Evolutionary conservation across 1,139 yeast species (phyloP).

Genomic region (Saccharomyces hybrid): DNA sequence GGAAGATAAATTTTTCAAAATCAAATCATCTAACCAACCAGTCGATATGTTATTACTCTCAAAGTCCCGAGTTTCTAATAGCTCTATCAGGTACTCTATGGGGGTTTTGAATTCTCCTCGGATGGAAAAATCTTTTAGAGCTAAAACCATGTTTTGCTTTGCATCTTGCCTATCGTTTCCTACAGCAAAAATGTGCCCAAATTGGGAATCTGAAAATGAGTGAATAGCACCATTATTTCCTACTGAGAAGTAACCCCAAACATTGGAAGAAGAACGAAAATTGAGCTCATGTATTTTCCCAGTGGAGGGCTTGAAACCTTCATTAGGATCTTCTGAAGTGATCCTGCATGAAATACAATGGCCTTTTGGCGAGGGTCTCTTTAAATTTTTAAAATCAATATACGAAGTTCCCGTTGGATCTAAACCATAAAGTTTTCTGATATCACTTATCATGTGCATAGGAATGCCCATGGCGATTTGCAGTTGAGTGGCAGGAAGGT

Average conservation of each 20-base stretch:
- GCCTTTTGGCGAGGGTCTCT: slow-evolving; percentile 83
- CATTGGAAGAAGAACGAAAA: slow-evolving; percentile 93
- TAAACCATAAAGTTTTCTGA: slow-evolving; percentile 86
- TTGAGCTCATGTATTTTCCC: slow-evolving; percentile 94
- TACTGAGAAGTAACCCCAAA: slow-evolving; percentile 99
- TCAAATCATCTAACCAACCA: slow-evolving; percentile 97
- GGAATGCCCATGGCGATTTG: slow-evolving; percentile 99
- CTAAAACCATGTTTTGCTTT: slow-evolving; percentile 98
- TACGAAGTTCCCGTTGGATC: slow-evolving; percentile 67
- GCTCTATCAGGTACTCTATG: slow-evolving; percentile 89
- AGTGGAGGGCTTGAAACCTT: slow-evolving; percentile 97
- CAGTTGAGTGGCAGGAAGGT: slow-evolving; percentile 94
- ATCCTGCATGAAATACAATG: slow-evolving; percentile 99
- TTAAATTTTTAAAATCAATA: background rate
- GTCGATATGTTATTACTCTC: slow-evolving; percentile 95
- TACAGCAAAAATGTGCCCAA: slow-evolving; percentile 96
- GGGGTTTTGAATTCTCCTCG: slow-evolving; percentile 98
- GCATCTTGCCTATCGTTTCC: slow-evolving; percentile 98
- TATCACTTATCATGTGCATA: slow-evolving; percentile 87
- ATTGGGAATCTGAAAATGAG: slow-evolving; percentile 95
- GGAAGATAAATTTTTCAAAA: slow-evolving; percentile 85
- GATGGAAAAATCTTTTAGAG: slow-evolving; percentile 88
- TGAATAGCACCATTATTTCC: slow-evolving; percentile 95
- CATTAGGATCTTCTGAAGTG: slow-evolving; percentile 98
- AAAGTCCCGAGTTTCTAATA: slow-evolving; percentile 92